These are phyloP conservation scores for Globisporangium nunn DNA, from an alignment of 352 stramenopile species.

Conservation along the genomic window DNA sequence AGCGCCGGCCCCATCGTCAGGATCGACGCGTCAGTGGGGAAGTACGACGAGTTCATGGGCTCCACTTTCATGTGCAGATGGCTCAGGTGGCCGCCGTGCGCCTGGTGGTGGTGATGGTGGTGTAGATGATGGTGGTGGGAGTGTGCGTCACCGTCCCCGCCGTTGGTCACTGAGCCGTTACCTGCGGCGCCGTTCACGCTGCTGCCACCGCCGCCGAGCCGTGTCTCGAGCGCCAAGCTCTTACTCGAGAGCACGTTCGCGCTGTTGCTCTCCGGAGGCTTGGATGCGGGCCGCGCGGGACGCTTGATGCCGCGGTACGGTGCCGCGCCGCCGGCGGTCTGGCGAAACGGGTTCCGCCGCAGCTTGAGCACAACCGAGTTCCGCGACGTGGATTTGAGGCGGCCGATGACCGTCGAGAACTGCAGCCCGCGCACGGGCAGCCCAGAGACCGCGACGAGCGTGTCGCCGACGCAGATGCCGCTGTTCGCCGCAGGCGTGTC, in stretches of 20 bases:
- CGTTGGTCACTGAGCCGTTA: not conserved
- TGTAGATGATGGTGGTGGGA: not conserved
- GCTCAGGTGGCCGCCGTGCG: conserved; percentile 15
- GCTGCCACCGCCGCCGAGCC: conserved; percentile 32
- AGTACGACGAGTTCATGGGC: conserved; percentile 61
- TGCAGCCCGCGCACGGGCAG: conserved; percentile 68
- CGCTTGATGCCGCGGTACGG: conserved; percentile 60
- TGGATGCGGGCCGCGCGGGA: conserved; percentile 35
- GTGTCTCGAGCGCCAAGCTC: conserved; percentile 60
- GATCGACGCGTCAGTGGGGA: conserved; percentile 50
- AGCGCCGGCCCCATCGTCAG: conserved; percentile 40
- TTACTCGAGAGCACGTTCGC: conserved; percentile 71
- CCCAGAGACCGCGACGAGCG: conserved; percentile 62
- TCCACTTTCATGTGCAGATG: conserved; percentile 53
- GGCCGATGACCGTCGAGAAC: conserved; percentile 76
- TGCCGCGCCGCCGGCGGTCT: conserved; percentile 44
- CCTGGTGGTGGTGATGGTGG: not conserved
- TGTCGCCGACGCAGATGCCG: conserved; percentile 75
- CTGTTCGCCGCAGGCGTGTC: conserved; percentile 67
- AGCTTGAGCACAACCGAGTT: conserved; percentile 79
- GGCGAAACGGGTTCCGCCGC: conserved; percentile 71
- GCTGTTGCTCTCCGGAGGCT: conserved; percentile 60
- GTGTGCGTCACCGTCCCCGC: not conserved
- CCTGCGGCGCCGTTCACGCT: conserved; percentile 16
- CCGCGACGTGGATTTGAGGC: conserved; percentile 69